Percentiles rank a stretch among this genome's conserved stretches.
phyloP scores from a whole-genome alignment of 2,329 filamentous ascomycete species.

The Phyllosticta citriasiana region DNA sequence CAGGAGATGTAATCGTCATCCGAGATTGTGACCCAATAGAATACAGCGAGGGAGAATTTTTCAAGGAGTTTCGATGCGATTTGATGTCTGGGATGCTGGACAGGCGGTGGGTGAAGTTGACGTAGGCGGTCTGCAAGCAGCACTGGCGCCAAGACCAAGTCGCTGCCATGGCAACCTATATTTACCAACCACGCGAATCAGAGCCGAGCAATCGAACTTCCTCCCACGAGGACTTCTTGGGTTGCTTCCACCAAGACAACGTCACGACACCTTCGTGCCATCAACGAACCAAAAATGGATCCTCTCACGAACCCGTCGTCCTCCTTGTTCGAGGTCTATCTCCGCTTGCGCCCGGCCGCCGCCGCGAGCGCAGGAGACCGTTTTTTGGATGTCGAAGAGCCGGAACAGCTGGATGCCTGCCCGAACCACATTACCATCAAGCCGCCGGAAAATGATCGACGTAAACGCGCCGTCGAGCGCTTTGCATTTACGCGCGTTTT shows the following conservation, averaged over 20 bases:
- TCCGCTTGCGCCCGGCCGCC: constrained; percentile 55
- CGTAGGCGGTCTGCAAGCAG: background rate
- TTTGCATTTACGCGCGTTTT: constrained; percentile 94
- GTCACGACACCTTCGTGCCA: background rate
- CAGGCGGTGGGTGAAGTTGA: background rate
- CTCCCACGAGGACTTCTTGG: background rate
- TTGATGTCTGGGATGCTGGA: background rate
- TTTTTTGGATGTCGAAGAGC: constrained; percentile 66
- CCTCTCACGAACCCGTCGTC: constrained; percentile 31
- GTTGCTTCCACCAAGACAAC: background rate
- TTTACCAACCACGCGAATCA: constrained; percentile 23
- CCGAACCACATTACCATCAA: constrained; percentile 44
- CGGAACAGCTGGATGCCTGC: constrained; percentile 20
- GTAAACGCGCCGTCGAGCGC: constrained; percentile 80
- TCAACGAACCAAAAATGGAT: constrained; percentile 21
- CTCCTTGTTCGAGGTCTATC: constrained; percentile 80
- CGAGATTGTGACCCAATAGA: background rate
- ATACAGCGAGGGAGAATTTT: background rate
- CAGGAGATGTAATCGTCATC: background rate
- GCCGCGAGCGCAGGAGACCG: constrained; percentile 42
- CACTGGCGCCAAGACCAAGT: background rate
- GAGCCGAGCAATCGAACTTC: background rate
- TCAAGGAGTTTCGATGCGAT: background rate
- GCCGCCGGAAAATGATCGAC: constrained; percentile 65
- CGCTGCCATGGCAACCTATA: background rate